Evolutionary conservation across 768 basidiomycete genomes (phyloP).

Genomic region (Russula vinacea): DNA sequence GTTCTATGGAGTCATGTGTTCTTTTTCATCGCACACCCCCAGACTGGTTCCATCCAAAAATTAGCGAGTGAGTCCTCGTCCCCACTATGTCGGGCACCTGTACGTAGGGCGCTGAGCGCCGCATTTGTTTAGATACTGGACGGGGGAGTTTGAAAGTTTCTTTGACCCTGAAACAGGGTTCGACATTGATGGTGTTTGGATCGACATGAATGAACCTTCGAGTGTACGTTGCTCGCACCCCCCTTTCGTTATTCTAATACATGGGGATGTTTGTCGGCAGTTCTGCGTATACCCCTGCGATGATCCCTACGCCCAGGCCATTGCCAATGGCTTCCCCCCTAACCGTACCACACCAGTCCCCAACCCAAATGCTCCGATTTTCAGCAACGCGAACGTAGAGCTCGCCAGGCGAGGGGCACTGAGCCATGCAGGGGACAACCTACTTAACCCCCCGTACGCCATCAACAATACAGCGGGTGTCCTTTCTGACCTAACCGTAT

Average conservation of each 20-base stretch:
- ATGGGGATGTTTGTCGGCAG: conserved; percentile 35
- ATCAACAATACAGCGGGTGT: conserved; percentile 53
- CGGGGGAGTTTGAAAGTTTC: conserved; percentile 55
- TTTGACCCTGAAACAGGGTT: conserved; percentile 52
- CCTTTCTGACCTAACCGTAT: conserved; percentile 54
- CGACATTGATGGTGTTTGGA: conserved; percentile 71
- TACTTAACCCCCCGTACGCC: conserved; percentile 53
- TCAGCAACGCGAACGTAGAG: conserved; percentile 34
- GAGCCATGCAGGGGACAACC: conserved; percentile 36
- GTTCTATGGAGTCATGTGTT: neutral
- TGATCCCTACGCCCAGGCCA: conserved; percentile 58
- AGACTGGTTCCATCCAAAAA: conserved; percentile 62
- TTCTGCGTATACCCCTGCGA: conserved; percentile 63
- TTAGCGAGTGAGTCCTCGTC: conserved; percentile 43
- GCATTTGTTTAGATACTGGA: conserved; percentile 51
- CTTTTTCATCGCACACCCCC: neutral
- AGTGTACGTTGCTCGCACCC: conserved; percentile 43
- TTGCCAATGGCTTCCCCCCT: conserved; percentile 52
- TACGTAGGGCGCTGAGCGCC: neutral
- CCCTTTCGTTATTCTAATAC: neutral
- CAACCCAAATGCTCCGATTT: conserved; percentile 52
- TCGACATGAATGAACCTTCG: conserved; percentile 73
- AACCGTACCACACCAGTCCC: conserved; percentile 49
- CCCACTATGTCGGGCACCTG: neutral
- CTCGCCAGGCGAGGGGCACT: conserved; percentile 32